Conservation (phyloP, 441 rosid genomes). For the Erodium texanum region DNA sequence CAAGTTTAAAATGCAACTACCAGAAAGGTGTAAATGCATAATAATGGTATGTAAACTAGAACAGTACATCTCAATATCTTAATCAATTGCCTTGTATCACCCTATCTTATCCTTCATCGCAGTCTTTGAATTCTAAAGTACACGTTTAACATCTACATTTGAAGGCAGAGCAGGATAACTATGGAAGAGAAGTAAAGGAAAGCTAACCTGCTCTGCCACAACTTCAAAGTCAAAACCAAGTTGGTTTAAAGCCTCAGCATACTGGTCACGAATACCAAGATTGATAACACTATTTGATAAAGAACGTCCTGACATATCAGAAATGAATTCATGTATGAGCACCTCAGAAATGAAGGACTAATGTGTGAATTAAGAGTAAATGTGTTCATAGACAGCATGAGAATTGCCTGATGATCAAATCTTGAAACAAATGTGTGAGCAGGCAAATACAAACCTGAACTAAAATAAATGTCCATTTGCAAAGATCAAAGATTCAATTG, state of each 20-base stretch:
- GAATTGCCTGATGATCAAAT: not conserved
- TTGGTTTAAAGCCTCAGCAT: slow-evolving; percentile 38
- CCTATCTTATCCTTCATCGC: not conserved
- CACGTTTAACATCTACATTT: not conserved
- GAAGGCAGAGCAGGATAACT: slow-evolving; percentile 2
- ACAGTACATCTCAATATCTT: not conserved
- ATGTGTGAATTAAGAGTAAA: not conserved
- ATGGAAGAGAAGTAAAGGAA: slow-evolving; percentile 5
- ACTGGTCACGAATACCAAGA: slow-evolving; percentile 43
- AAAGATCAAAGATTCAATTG: no score
- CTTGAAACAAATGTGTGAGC: not conserved
- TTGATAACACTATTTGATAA: slow-evolving; percentile 43
- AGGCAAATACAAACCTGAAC: not conserved
- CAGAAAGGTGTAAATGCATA: not conserved
- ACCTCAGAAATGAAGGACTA: not conserved
- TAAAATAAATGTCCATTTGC: not conserved
- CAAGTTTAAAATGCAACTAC: not conserved
- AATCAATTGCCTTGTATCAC: not conserved
- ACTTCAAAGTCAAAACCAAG: slow-evolving; percentile 53
- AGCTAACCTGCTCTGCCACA: slow-evolving; percentile 46
- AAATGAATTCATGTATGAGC: slow-evolving; percentile 8
- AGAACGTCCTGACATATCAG: slow-evolving; percentile 35
- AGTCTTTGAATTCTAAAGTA: not conserved
- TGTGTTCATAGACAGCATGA: not conserved
- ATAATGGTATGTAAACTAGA: not conserved